phyloP scores from a whole-genome alignment of 768 basidiomycete genomes.

The Galerina marginata region DNA sequence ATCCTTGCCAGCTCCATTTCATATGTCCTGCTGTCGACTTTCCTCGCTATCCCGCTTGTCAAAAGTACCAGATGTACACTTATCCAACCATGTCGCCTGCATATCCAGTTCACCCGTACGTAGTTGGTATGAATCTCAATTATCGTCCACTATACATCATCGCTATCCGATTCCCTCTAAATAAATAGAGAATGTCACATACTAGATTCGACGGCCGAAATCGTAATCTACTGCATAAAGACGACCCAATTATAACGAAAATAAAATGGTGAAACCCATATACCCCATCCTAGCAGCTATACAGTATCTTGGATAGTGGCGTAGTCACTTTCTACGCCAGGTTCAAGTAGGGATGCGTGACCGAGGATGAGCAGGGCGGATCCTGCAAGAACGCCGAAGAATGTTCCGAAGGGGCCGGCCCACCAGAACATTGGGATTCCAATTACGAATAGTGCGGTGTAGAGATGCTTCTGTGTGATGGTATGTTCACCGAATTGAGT shows the following conservation, averaged over 20 bases:
- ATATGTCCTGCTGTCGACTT: conserved; percentile 21
- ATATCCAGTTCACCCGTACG: conserved; percentile 5
- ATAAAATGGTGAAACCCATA: conserved; percentile 6
- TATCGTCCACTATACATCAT: conserved; percentile 15
- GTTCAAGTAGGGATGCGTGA: conserved; percentile 90
- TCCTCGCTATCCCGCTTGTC: conserved; percentile 22
- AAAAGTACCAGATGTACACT: conserved; percentile 30
- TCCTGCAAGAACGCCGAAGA: conserved; percentile 95
- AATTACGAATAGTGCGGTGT: conserved; percentile 88
- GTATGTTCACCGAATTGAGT: conserved; percentile 81
- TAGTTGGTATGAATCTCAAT: conserved; percentile 15
- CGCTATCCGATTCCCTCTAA: conserved; percentile 14
- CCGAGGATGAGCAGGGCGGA: conserved; percentile 83
- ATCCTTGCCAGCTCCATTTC: conserved; percentile 17
- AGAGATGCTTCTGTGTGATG: conserved; percentile 89
- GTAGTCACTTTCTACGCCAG: conserved; percentile 95
- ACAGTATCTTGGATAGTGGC: conserved; percentile 75
- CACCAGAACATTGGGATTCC: conserved; percentile 88
- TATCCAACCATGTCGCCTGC: conserved; percentile 17
- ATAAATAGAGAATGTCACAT: conserved; percentile 14
- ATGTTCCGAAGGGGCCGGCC: conserved; percentile 75
- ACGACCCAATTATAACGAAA: conserved; percentile 21
- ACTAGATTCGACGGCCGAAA: conserved; percentile 19
- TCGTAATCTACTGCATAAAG: conserved; percentile 4
- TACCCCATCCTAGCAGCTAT: conserved; percentile 32